Evolutionary conservation across 2,329 filamentous ascomycete genomes (phyloP).

Genomic region (Alternaria sp.): DNA sequence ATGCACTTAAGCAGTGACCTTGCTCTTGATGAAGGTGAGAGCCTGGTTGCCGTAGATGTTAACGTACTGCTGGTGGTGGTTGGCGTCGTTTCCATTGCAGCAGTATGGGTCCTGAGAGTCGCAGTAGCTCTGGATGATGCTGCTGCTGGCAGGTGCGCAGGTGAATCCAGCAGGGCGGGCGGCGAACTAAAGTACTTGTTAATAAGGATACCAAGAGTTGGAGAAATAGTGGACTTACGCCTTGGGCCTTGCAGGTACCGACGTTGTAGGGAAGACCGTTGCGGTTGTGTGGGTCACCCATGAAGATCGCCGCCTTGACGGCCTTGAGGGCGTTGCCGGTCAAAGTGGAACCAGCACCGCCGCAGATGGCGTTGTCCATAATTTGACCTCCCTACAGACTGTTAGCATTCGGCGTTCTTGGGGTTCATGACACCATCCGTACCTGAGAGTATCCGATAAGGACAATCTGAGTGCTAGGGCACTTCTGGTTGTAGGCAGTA

Average conservation of each 20-base stretch:
- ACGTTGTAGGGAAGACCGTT: constrained; percentile 67
- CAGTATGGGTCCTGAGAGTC: constrained; percentile 71
- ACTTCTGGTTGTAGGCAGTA: constrained; percentile 64
- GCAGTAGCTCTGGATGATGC: constrained; percentile 71
- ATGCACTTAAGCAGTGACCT: constrained; percentile 51
- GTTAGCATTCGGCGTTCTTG: constrained; percentile 12
- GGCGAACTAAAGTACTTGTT: constrained; percentile 61
- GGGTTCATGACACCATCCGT: constrained; percentile 10
- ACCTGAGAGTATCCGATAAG: constrained; percentile 71
- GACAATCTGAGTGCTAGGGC: constrained; percentile 66
- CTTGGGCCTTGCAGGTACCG: constrained; percentile 66
- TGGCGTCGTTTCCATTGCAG: constrained; percentile 68
- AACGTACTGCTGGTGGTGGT: constrained; percentile 69
- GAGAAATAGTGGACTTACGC: constrained; percentile 57
- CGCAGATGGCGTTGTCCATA: constrained; percentile 68
- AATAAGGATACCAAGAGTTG: neutral
- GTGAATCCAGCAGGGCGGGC: constrained; percentile 65
- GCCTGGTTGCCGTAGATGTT: constrained; percentile 67
- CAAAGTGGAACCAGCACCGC: constrained; percentile 60
- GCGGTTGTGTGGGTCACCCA: constrained; percentile 69
- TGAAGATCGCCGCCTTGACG: constrained; percentile 71
- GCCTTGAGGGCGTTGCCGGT: constrained; percentile 60
- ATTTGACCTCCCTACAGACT: constrained; percentile 66
- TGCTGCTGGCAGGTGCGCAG: constrained; percentile 60
- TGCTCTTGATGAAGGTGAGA: constrained; percentile 66